phyloP scores from a whole-genome alignment of 495 filamentous ascomycete species.

The Trichoderma virens region DNA sequence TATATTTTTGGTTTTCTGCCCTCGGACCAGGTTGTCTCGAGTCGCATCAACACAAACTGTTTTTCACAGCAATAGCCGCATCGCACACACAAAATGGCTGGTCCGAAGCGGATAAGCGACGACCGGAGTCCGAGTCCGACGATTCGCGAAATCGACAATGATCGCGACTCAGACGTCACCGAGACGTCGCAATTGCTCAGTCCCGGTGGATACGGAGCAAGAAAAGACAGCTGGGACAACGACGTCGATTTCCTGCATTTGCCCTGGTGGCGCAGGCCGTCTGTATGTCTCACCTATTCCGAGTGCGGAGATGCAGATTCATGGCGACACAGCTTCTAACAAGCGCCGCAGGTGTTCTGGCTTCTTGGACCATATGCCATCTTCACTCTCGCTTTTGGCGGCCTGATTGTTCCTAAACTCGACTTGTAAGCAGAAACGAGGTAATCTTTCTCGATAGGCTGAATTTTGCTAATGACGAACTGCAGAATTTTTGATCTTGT shows the following conservation, averaged over 20 bases:
- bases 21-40: neutral
- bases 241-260: slow-evolving; percentile 53
- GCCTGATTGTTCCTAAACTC: slow-evolving; percentile 67
- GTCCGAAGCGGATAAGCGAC: slow-evolving; percentile 1
- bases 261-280: slow-evolving; percentile 66
- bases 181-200: slow-evolving; percentile 35
- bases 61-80: neutral
- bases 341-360: slow-evolving; percentile 65
- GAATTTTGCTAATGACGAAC: slow-evolving; percentile 11
- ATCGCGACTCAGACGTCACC: slow-evolving; percentile 21
- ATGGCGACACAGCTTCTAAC: slow-evolving; percentile 13
- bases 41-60: neutral
- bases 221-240: slow-evolving; percentile 29
- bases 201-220: slow-evolving; percentile 15
- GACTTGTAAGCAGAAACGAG: slow-evolving; percentile 44
- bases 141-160: slow-evolving; percentile 4
- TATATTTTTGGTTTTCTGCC: neutral
- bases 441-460: neutral
- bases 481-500: slow-evolving; percentile 63
- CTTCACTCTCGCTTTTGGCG: slow-evolving; percentile 77
- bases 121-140: neutral
- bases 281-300: slow-evolving; percentile 38
- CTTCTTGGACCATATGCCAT: slow-evolving; percentile 68
- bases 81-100: neutral
- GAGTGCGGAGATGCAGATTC: too few species aligned